A percentile compares a stretch with the other conserved stretches of the same genome.
Evolutionary conservation across 345 rosid species (phyloP).

Genomic region (Triadica sebifera): DNA sequence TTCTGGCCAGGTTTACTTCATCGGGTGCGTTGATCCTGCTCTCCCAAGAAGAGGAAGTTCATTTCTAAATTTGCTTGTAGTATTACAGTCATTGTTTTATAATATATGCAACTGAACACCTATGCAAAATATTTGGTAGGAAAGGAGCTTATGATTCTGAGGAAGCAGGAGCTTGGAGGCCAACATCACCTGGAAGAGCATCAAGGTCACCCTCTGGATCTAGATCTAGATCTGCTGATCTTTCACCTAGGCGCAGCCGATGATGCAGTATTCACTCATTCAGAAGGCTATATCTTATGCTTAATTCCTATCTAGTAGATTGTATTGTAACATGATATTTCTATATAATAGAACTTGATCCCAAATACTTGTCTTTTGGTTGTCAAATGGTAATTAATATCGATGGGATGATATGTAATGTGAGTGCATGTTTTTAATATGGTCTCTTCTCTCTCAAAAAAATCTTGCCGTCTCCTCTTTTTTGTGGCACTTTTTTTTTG

Average conservation of each 20-base stretch:
- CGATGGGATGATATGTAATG: too few species aligned
- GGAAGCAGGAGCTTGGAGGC: constrained; percentile 47
- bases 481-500: too few species aligned
- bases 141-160: constrained; percentile 45
- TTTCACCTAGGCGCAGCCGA: constrained; percentile 43
- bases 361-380: not conserved
- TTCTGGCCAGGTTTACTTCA: too few species aligned
- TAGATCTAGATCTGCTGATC: constrained; percentile 68
- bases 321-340: constrained; percentile 8
- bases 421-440: too few species aligned
- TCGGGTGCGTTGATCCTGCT: not conserved
- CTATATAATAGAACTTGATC: not conserved
- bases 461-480: too few species aligned
- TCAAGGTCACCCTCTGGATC: constrained; percentile 73
- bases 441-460: too few species aligned
- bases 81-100: not conserved
- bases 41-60: not conserved
- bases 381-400: too few species aligned
- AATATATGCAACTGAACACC: not conserved
- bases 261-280: not conserved
- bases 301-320: not conserved
- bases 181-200: constrained; percentile 38
- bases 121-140: constrained; percentile 28
- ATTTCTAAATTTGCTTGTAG: not conserved
- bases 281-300: not conserved